phyloP scores from a whole-genome alignment of 768 basidiomycete genomes.

The Dendrothele bispora region DNA sequence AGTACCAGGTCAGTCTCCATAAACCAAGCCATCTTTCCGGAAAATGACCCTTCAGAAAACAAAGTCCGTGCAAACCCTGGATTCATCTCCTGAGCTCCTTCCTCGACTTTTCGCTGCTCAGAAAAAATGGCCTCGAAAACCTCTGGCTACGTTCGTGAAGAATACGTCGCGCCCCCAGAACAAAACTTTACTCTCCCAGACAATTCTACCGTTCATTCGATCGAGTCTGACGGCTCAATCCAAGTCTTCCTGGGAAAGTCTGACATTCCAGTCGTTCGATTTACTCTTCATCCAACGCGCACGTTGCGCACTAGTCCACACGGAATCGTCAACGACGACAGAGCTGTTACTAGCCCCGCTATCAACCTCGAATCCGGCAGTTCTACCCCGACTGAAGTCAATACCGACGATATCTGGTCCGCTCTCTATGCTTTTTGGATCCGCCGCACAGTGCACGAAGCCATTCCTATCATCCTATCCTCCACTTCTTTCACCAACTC shows the following conservation, averaged over 20 bases:
- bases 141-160: conserved; percentile 7
- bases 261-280: background rate
- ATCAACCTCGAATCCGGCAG: background rate
- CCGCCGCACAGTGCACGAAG: conserved; percentile 35
- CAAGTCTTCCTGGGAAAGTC: background rate
- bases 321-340: conserved; percentile 11
- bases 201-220: background rate
- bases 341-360: conserved; percentile 1
- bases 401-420: conserved; percentile 38
- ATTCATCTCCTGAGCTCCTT: too few species aligned
- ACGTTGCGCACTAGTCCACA: conserved; percentile 4
- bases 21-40: too few species aligned
- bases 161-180: conserved; percentile 6
- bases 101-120: too few species aligned
- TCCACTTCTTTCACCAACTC: conserved; percentile 21
- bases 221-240: conserved; percentile 1
- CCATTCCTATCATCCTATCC: conserved; percentile 38
- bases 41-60: too few species aligned
- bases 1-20: too few species aligned
- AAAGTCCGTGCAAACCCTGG: too few species aligned
- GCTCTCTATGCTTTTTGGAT: conserved; percentile 42
- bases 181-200: conserved; percentile 12
- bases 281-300: conserved; percentile 4
- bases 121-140: conserved; percentile 1
- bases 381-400: conserved; percentile 12